phyloP scores from a whole-genome alignment of 2,329 filamentous ascomycete species.

The Achaetomium macrosporum region DNA sequence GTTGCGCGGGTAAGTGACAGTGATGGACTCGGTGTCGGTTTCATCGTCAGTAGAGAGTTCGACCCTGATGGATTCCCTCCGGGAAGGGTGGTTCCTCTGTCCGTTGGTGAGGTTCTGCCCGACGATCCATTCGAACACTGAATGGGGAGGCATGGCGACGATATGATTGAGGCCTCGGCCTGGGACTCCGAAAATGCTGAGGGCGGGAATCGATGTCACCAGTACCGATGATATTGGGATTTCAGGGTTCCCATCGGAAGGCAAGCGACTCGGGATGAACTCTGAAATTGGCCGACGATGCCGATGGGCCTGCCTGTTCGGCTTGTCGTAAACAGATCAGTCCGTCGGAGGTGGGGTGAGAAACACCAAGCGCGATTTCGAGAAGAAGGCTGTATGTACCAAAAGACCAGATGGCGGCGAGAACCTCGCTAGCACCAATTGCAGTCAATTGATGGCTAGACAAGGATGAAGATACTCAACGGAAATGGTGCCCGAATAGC shows the following conservation, averaged over 20 bases:
- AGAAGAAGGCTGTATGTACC: too few species aligned
- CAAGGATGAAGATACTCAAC: background rate
- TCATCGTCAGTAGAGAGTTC: conserved; percentile 48
- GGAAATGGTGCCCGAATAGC: background rate
- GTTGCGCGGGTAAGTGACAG: conserved; percentile 43
- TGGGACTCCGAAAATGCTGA: background rate
- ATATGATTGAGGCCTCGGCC: background rate
- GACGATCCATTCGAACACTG: conserved; percentile 36
- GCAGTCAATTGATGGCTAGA: background rate
- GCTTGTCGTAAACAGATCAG: background rate
- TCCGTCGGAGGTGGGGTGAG: background rate
- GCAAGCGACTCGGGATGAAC: background rate
- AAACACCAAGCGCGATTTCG: too few species aligned
- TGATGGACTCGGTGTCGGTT: conserved; percentile 43
- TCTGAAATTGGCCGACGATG: background rate
- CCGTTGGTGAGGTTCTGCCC: conserved; percentile 32
- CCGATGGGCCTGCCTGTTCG: background rate
- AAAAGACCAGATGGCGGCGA: background rate
- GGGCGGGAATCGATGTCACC: background rate
- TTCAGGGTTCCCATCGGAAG: too few species aligned
- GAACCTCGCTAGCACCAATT: background rate
- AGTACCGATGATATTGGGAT: too few species aligned
- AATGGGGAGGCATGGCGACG: conserved; percentile 34
- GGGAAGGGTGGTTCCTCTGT: conserved; percentile 19
- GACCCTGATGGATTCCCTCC: conserved; percentile 28